Evolutionary conservation across 208 protist genomes (phyloP).

Genomic region (Trypanosoma cruzi): DNA sequence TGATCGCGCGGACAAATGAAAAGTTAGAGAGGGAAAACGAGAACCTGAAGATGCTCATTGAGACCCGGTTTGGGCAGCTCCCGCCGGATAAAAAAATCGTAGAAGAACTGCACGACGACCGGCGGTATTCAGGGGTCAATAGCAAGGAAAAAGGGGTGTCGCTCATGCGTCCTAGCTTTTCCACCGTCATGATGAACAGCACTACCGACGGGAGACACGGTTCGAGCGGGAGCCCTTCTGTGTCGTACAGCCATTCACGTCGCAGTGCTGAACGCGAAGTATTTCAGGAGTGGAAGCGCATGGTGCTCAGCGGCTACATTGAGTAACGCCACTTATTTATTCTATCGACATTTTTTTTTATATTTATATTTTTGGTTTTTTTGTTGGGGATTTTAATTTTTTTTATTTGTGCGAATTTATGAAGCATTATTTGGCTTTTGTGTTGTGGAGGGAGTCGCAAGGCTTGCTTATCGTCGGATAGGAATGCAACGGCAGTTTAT

Average conservation of each 20-base stretch:
- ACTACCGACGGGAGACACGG: background rate
- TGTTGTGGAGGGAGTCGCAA: background rate
- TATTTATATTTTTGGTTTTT: constrained; percentile 5
- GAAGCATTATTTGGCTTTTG: background rate
- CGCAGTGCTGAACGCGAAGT: constrained; percentile 5
- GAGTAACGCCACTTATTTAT: background rate
- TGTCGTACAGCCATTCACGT: background rate
- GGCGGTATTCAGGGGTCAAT: background rate
- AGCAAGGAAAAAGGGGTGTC: background rate
- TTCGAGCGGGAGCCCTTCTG: background rate
- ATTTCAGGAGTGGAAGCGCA: constrained; percentile 29
- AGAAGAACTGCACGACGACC: background rate
- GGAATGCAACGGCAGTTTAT: background rate
- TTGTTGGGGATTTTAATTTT: background rate
- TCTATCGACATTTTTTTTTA: too few species aligned
- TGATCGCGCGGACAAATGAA: constrained; percentile 30
- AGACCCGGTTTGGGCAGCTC: background rate
- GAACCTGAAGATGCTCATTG: constrained; percentile 23
- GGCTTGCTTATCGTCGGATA: background rate
- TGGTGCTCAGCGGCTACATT: constrained; percentile 4
- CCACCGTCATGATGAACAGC: background rate
- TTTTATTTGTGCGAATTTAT: constrained; percentile 1
- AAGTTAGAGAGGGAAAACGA: constrained; percentile 28
- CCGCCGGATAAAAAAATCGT: background rate
- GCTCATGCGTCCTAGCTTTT: background rate